Evolutionary conservation across 225 moss, liverwort and hornwort genomes (phyloP).

Genomic region (Marchantia polymorpha): DNA sequence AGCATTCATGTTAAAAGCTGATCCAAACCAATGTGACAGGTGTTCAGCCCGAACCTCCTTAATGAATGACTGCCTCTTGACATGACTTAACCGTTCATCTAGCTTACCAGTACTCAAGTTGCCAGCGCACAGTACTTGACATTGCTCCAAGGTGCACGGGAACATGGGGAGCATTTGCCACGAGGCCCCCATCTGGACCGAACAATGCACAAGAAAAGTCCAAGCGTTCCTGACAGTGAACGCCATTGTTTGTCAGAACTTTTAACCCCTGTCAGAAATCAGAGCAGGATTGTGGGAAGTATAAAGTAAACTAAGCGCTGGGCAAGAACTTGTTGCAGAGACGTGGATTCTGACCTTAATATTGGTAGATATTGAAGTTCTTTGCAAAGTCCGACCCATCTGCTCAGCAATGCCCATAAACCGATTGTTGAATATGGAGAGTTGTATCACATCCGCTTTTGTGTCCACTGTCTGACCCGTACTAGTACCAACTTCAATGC

Average conservation of each 20-base stretch:
- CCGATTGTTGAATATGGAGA: slow-evolving; percentile 98
- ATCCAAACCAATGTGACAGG: neutral
- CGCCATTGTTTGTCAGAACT: too few species aligned
- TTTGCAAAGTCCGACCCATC: slow-evolving; percentile 97
- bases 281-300: neutral
- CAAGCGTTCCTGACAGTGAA: slow-evolving; percentile 58
- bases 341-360: slow-evolving; percentile 52
- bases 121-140: slow-evolving; percentile 97
- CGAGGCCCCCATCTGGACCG: slow-evolving; percentile 89
- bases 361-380: slow-evolving; percentile 98
- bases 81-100: neutral
- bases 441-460: slow-evolving; percentile 90
- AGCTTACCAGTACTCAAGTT: slow-evolving; percentile 65
- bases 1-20: neutral
- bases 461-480: slow-evolving; percentile 42
- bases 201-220: slow-evolving; percentile 98
- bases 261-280: neutral
- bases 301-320: neutral
- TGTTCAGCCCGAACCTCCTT: too few species aligned
- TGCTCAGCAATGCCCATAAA: slow-evolving; percentile 99
- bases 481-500: slow-evolving; percentile 57
- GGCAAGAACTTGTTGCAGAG: neutral
- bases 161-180: slow-evolving; percentile 97
- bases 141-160: slow-evolving; percentile 98
- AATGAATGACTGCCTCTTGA: too few species aligned